Evolutionary conservation across 140 eudicot species (phyloP), one percentile per base, ranked within the genome.

Genomic region (Erigeron philadelphicus): DNA sequence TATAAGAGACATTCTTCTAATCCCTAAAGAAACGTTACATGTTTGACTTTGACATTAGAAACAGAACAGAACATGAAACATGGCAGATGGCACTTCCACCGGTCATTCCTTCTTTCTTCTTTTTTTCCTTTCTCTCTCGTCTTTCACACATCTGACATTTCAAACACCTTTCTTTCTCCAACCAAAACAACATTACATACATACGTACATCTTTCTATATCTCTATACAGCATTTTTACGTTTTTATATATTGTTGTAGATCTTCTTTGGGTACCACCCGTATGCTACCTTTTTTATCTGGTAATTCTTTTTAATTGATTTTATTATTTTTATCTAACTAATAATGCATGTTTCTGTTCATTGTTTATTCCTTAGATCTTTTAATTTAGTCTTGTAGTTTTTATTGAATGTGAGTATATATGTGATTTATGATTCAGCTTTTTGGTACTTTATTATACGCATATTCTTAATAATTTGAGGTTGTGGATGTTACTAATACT

Each of bases 31-130:
- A 21, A 31, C 0, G 38, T 31, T 31, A 3, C 38, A 31, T 31
- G 38, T 31, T 31, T 31, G 38, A 31, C 38, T 31, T 31, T 31
- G 38, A 31, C 38, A 2, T 31, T 31, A 31, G 38, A 31, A 31
- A 31, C 38, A 31, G 38, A 31, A 31, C 38, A 31, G 3, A 3
- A 31, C 3, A 1, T 1, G 3, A n/a, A 75, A 59, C 74, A 75
- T 53, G 66, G 72, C 81, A 77, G 72, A 46, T 77, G 81, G 76
- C 76, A 77, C 62, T 49, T 54, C 17, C 77, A 63, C 72, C 76
- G 72, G 61, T 31, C 64, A 71, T 77, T 57, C 73, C 81, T 77
- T 62, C 12, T 48, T 44, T 67, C 71, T 17, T 13, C n/a, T 48
- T 45, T 5, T 45, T 5, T 45, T 3, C 7, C 63, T 50, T 25